Evolutionary conservation across 441 rosid species (phyloP).

Genomic region (Rhodomyrtus psidioides): DNA sequence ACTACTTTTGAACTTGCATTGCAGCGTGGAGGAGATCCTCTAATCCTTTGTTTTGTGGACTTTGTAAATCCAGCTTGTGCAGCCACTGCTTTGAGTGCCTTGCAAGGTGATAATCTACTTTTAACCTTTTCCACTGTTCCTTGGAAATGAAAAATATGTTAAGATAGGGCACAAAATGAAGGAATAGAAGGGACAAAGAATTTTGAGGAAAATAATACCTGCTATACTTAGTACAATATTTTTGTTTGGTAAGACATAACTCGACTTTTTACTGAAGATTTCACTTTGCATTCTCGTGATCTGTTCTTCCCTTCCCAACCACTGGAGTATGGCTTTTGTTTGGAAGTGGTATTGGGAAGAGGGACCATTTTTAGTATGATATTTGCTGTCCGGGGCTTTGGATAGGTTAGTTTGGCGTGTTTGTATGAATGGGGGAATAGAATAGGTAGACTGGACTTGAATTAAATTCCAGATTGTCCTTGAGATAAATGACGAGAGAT

Average conservation of each 20-base stretch:
- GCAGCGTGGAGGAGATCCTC: constrained; percentile 80
- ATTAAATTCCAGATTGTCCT: not conserved
- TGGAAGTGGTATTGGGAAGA: not conserved
- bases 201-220: not conserved
- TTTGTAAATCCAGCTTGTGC: constrained; percentile 79
- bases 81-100: constrained; percentile 82
- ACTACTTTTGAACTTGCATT: not conserved
- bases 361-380: not conserved
- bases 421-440: not conserved
- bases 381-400: not conserved
- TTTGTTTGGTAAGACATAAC: not conserved
- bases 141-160: not conserved
- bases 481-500: not conserved
- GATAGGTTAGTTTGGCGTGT: not conserved
- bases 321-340: not conserved
- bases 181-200: not conserved
- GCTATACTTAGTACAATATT: not conserved
- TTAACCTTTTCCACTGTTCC: not conserved
- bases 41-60: constrained; percentile 86
- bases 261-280: not conserved
- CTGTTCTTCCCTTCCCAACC: not conserved
- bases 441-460: not conserved
- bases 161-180: not conserved
- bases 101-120: constrained; percentile 51
- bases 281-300: not conserved